These are phyloP conservation scores for Kurtzmaniella natalensis DNA, from an alignment of 1,139 yeast species.

Conservation along the genomic window DNA sequence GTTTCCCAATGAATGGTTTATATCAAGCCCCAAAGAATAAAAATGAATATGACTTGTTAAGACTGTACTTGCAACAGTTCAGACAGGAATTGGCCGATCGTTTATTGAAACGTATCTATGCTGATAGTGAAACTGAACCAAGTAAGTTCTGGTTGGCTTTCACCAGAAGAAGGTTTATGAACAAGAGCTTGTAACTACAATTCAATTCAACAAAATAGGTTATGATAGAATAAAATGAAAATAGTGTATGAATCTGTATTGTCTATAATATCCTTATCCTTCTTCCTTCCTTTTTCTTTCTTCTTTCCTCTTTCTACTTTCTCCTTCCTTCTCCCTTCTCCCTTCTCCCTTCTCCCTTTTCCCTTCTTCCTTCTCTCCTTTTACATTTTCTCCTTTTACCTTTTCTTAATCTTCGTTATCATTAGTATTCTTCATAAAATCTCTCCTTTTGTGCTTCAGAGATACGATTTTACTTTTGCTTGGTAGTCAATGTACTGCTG, in stretches of 20 bases:
- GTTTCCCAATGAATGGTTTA: conserved; percentile 84
- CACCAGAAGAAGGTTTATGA: conserved; percentile 93
- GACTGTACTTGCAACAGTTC: conserved; percentile 81
- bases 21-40: conserved; percentile 75
- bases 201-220: not conserved
- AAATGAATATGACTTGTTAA: conserved; percentile 71
- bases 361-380: too few relatives aligned
- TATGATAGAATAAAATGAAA: too few relatives aligned
- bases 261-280: too few relatives aligned
- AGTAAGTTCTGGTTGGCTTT: conserved; percentile 94
- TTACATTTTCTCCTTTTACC: too few relatives aligned
- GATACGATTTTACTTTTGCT: conserved; percentile 13
- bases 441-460: too few relatives aligned
- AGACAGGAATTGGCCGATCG: conserved; percentile 91
- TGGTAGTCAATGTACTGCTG: conserved; percentile 24
- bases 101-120: conserved; percentile 69
- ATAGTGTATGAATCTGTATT: too few relatives aligned
- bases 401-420: too few relatives aligned
- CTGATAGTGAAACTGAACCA: conserved; percentile 48
- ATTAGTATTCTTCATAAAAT: too few relatives aligned
- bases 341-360: too few relatives aligned
- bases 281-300: too few relatives aligned
- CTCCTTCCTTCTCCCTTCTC: too few relatives aligned
- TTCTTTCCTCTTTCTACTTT: too few relatives aligned
- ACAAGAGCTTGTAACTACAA: conserved; percentile 50